Base-by-base conservation (phyloP, 163 green algal species). In the Volvox carteri region DNA sequence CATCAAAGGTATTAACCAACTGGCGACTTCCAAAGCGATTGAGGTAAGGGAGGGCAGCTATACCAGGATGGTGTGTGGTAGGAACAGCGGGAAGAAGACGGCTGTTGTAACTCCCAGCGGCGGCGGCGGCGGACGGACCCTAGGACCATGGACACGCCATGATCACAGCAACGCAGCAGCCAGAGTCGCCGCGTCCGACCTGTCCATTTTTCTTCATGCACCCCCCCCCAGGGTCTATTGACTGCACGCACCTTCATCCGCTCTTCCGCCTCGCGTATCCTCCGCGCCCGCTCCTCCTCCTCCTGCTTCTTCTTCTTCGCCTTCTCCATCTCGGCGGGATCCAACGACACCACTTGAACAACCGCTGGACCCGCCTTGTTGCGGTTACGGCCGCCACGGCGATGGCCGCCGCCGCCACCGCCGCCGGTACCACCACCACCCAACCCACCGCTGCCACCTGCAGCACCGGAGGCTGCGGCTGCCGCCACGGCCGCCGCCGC, bases 301-400 rank as follows among this genome's bases (percentile, higher is more conserved):
- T 92, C 84, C 67, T 88, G 74, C 52, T 85, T 44, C 50, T 83
- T 76, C 85, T 92, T 92, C 21, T 75, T 75, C 33, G 89, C 83
- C 74, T 68, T 83, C 62, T 92, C 89, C 77, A 92, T 37, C 39
- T 90, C 84, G 12, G 78, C 84, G 33, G 84, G 77, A 56, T 92
- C 83, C 74, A 92, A 30, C 6, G 46, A 73, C 19, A 92, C 56
- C 52, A 92, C 89, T 84, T 92, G 89, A 41, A 92, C 88, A 37
- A 92, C 83, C 54, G 81, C 81, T 1, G 75, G 62, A 30, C 28
- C 78, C 19, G 68, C 42, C 77, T 87, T 87, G 62, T 72, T 65
- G 50, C 70, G 42, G 11, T 77, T 56, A 39, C 74, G n/a, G 4
- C 83, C 50, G 8, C 83, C 68, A 23, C 83, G 42, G 4, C 78